Evolutionary conservation across 2,329 filamentous ascomycete species (phyloP).

Genomic region (Neofusicoccum kwambonambiense): DNA sequence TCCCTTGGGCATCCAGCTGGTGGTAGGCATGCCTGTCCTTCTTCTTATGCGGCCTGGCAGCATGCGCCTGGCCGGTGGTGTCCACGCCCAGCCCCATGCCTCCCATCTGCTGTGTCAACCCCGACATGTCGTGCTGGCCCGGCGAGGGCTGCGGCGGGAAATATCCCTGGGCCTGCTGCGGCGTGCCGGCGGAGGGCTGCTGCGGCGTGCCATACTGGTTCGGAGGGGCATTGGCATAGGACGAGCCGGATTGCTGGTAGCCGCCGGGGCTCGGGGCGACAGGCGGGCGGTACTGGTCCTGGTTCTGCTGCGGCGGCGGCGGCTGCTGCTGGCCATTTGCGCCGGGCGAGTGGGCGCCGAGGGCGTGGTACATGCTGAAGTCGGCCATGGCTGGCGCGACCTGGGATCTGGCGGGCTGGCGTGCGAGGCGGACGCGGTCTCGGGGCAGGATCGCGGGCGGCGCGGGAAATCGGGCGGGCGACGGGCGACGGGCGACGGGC

Average conservation of each 20-base stretch:
- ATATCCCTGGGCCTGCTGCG: conserved; percentile 40
- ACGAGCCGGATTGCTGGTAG: conserved; percentile 44
- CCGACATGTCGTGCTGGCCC: conserved; percentile 36
- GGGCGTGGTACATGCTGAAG: conserved; percentile 37
- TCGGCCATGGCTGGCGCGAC: conserved; percentile 24
- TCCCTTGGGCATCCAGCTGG: conserved; percentile 70
- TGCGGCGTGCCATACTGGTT: conserved; percentile 34
- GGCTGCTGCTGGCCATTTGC: conserved; percentile 25
- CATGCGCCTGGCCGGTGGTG: conserved; percentile 49
- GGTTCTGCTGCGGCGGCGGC: conserved; percentile 23
- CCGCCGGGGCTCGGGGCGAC: conserved; percentile 45
- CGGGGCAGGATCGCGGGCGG: background rate
- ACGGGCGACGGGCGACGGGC: too few relatives aligned
- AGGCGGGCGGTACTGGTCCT: conserved; percentile 38
- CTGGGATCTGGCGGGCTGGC: background rate
- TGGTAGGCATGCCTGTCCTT: conserved; percentile 95
- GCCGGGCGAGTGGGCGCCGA: conserved; percentile 26
- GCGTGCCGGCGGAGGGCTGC: conserved; percentile 25
- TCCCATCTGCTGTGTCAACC: conserved; percentile 72
- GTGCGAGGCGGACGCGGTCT: background rate
- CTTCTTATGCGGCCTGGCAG: conserved; percentile 55
- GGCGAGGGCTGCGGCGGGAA: conserved; percentile 39
- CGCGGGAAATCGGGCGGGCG: background rate
- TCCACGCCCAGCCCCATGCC: conserved; percentile 66
- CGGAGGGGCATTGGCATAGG: conserved; percentile 29